Conservation (phyloP, 192 early-diverging fungal species). For the Cetraspora pellucida region DNA sequence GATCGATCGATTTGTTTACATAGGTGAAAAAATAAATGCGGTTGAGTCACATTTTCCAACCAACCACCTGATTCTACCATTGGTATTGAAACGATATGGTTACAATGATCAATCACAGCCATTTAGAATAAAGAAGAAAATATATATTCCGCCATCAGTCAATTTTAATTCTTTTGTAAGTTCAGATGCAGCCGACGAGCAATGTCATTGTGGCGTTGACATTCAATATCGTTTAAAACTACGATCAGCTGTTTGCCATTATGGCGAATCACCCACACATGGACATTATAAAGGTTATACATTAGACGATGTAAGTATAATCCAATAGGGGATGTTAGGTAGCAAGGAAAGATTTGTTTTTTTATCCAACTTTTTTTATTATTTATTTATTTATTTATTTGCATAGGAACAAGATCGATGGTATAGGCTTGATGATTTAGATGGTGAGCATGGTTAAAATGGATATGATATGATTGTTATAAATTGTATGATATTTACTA, state of each 20-base stretch:
- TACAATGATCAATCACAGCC: constrained; percentile 45
- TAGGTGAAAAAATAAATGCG: constrained; percentile 45
- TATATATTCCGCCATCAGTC: constrained; percentile 55
- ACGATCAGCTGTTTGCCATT: constrained; percentile 57
- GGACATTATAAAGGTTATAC: constrained; percentile 62
- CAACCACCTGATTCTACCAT: constrained; percentile 62
- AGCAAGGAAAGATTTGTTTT: constrained; percentile 35
- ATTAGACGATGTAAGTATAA: constrained; percentile 34
- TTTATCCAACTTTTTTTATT: constrained; percentile 27
- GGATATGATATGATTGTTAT: no score
- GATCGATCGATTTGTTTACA: not conserved
- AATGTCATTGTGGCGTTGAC: constrained; percentile 32
- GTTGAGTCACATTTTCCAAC: constrained; percentile 56
- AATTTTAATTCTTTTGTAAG: constrained; percentile 55
- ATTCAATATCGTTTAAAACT: constrained; percentile 23
- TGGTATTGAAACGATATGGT: constrained; percentile 71
- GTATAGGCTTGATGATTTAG: constrained; percentile 65
- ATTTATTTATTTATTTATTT: constrained; percentile 13
- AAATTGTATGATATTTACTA: no score
- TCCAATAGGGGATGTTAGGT: not conserved
- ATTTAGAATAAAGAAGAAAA: constrained; percentile 49
- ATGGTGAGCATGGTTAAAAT: no score
- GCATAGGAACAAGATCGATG: constrained; percentile 46
- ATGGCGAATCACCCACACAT: constrained; percentile 45
- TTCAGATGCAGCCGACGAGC: constrained; percentile 39